Conservation (phyloP, 768 basidiomycete species). For the Grammothele lineata region DNA sequence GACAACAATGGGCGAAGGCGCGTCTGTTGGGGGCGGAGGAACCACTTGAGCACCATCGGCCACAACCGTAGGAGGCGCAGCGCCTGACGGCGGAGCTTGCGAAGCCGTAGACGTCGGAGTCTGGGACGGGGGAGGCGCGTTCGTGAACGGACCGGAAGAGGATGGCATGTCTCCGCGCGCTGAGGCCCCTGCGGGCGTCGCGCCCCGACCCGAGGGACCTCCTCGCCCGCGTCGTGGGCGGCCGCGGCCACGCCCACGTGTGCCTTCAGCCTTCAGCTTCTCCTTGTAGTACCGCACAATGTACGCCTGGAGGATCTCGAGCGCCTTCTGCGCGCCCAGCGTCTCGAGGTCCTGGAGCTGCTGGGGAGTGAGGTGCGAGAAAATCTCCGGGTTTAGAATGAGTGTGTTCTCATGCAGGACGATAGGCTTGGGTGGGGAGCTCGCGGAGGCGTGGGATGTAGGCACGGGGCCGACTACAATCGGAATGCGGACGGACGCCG, state of each 20-base stretch:
- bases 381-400: slow-evolving; percentile 81
- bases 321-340: slow-evolving; percentile 77
- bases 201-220: slow-evolving; percentile 26
- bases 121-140: slow-evolving; percentile 34
- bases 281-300: slow-evolving; percentile 86
- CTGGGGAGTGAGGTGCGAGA: slow-evolving; percentile 68
- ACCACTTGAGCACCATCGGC: slow-evolving; percentile 9
- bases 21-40: slow-evolving; percentile 21
- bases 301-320: slow-evolving; percentile 77
- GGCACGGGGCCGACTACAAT: slow-evolving; percentile 75
- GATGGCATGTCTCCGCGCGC: slow-evolving; percentile 14
- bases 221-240: slow-evolving; percentile 43
- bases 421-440: slow-evolving; percentile 50
- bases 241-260: slow-evolving; percentile 26
- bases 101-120: slow-evolving; percentile 10
- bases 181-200: slow-evolving; percentile 19
- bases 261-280: slow-evolving; percentile 42
- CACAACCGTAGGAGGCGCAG: neutral
- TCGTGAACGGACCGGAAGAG: slow-evolving; percentile 40
- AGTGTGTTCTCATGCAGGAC: slow-evolving; percentile 81
- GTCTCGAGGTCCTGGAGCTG: slow-evolving; percentile 73
- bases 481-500: slow-evolving; percentile 58
- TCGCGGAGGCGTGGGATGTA: slow-evolving; percentile 39
- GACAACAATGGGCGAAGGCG: slow-evolving; percentile 54
- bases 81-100: neutral